phyloP scores from a whole-genome alignment of 345 rosid species.

The Gossypium stocksii region DNA sequence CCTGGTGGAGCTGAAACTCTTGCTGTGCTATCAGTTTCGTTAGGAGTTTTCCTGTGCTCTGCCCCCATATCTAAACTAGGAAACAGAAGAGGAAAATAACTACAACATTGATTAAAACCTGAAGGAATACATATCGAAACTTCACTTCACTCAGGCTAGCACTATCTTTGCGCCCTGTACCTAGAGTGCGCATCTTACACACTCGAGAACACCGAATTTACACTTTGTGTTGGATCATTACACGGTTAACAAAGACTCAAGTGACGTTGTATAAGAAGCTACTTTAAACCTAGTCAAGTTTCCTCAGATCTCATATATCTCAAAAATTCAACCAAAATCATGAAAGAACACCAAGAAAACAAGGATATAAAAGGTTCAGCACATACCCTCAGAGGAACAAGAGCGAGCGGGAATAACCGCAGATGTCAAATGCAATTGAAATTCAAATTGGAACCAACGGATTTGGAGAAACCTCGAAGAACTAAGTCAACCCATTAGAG shows the following conservation, averaged over 20 bases:
- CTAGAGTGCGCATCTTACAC: no score
- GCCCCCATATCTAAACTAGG: constrained; percentile 21
- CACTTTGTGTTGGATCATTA: background rate
- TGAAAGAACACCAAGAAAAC: background rate
- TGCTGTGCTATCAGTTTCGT: background rate
- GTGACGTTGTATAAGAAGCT: background rate
- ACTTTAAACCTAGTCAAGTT: background rate
- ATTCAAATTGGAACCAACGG: background rate
- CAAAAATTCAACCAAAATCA: background rate
- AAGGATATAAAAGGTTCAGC: background rate
- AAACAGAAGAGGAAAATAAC: background rate
- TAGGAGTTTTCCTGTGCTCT: background rate
- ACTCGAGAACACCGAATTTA: no score
- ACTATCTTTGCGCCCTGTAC: no score
- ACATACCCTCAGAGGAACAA: background rate
- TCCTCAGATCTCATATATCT: background rate
- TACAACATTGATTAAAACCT: background rate
- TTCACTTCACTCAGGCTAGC: no score
- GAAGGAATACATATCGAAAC: no score
- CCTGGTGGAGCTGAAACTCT: constrained; percentile 32
- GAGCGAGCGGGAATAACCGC: background rate
- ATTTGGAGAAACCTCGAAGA: background rate
- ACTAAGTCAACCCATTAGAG: background rate
- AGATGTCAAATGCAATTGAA: background rate
- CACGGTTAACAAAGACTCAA: background rate